Conservation (phyloP, 352 stramenopile genomes). For the Blastocystis sp. region DNA sequence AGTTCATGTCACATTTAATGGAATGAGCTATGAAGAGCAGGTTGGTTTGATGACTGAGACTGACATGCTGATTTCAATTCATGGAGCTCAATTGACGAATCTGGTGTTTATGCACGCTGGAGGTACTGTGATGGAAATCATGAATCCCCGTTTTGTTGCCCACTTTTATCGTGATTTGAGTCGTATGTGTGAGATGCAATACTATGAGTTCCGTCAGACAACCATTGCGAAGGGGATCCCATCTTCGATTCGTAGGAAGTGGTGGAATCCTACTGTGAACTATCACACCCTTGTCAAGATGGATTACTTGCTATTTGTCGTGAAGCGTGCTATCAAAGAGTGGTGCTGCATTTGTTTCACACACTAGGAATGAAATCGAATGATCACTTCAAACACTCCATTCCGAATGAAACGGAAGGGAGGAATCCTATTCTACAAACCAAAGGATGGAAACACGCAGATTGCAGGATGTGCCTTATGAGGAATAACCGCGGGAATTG, state of each 20-base stretch:
- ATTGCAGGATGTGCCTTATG: too few species aligned
- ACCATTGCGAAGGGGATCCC: neutral
- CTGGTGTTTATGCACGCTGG: conserved; percentile 26
- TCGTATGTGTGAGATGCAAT: neutral
- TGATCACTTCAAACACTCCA: too few species aligned
- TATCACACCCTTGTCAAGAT: neutral
- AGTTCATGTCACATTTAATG: neutral
- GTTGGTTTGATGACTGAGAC: neutral
- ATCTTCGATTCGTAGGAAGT: neutral
- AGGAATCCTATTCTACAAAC: too few species aligned
- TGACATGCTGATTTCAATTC: neutral
- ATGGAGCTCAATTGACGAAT: conserved; percentile 16
- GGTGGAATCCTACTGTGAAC: neutral
- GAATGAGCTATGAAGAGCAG: neutral
- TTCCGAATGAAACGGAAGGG: too few species aligned
- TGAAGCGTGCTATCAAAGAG: neutral
- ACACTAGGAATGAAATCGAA: too few species aligned
- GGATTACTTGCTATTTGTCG: neutral
- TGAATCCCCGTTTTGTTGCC: neutral
- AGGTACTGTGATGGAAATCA: neutral
- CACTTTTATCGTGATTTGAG: neutral
- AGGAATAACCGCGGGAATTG: too few species aligned
- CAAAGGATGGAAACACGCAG: too few species aligned
- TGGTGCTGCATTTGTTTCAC: too few species aligned
- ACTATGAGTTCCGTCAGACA: neutral